These are phyloP conservation scores for Dendrobium catenatum DNA, from an alignment of 106 monocot species.

Conservation along the genomic window DNA sequence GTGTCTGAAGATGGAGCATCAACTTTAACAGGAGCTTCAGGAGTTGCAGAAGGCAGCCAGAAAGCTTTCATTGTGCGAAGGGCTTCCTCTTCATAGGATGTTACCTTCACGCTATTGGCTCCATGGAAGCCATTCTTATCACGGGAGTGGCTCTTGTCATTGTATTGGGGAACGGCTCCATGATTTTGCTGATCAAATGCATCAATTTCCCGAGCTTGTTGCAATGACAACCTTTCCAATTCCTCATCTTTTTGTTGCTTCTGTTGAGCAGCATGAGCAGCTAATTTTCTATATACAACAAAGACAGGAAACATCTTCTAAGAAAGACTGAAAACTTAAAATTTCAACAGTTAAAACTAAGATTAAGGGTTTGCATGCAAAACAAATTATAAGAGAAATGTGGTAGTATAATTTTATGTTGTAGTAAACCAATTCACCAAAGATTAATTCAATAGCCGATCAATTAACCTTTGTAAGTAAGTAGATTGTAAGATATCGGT, in stretches of 20 bases:
- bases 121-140: constrained; percentile 78
- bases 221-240: constrained; percentile 51
- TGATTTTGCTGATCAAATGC: constrained; percentile 96
- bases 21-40: constrained; percentile 62
- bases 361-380: background rate
- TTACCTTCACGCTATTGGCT: constrained; percentile 90
- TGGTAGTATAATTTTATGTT: background rate
- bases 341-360: background rate
- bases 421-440: background rate
- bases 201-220: constrained; percentile 65
- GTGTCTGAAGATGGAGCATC: constrained; percentile 64
- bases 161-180: constrained; percentile 74
- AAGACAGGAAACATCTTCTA: background rate
- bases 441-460: no score
- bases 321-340: background rate
- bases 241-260: constrained; percentile 74
- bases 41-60: constrained; percentile 99
- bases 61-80: constrained; percentile 98
- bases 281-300: constrained; percentile 44
- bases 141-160: constrained; percentile 22
- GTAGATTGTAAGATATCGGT: no score
- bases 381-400: background rate
- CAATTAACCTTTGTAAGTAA: no score
- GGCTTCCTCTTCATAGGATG: constrained; percentile 94
- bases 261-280: constrained; percentile 68